A percentile compares a stretch with the other conserved stretches of the same genome.
phyloP scores from a whole-genome alignment of 2,329 filamentous ascomycete species.

The Fusarium marasasianum region DNA sequence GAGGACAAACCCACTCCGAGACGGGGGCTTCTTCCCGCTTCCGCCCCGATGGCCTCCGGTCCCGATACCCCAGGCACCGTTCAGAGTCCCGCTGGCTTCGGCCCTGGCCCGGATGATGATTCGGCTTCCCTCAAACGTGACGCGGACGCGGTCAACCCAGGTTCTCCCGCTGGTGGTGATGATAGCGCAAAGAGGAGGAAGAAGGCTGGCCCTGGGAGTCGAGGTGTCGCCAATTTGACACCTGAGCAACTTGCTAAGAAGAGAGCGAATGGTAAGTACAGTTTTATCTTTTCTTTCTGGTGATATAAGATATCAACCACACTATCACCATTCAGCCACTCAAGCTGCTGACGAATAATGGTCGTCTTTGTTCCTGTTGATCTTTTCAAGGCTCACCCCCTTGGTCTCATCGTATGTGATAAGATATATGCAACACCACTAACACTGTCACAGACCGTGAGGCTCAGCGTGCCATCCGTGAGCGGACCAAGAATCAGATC shows the following conservation, averaged over 20 bases:
- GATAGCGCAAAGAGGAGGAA: slow-evolving; percentile 57
- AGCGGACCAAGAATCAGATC: slow-evolving; percentile 83
- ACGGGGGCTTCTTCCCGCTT: slow-evolving; percentile 10
- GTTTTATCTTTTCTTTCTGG: background rate
- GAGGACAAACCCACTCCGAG: slow-evolving; percentile 19
- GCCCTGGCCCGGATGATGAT: slow-evolving; percentile 17
- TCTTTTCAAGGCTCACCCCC: background rate
- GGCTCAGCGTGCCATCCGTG: slow-evolving; percentile 84
- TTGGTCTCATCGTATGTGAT: slow-evolving; percentile 1
- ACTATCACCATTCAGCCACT: background rate
- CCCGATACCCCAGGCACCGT: slow-evolving; percentile 32
- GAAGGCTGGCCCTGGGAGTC: slow-evolving; percentile 55
- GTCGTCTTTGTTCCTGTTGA: background rate
- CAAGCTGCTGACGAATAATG: background rate
- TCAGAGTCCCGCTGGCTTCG: slow-evolving; percentile 26
- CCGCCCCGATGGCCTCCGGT: slow-evolving; percentile 36
- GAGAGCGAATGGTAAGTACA: slow-evolving; percentile 62
- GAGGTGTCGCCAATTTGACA: slow-evolving; percentile 71
- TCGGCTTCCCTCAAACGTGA: slow-evolving; percentile 35
- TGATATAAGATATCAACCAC: background rate
- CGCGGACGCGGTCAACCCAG: slow-evolving; percentile 25
- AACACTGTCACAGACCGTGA: slow-evolving; percentile 71
- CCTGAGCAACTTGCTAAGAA: slow-evolving; percentile 79
- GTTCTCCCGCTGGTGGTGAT: slow-evolving; percentile 35
- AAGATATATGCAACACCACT: slow-evolving; percentile 19